Conservation (phyloP, 1,139 yeast species). For the Protomyces inundatus region DNA sequence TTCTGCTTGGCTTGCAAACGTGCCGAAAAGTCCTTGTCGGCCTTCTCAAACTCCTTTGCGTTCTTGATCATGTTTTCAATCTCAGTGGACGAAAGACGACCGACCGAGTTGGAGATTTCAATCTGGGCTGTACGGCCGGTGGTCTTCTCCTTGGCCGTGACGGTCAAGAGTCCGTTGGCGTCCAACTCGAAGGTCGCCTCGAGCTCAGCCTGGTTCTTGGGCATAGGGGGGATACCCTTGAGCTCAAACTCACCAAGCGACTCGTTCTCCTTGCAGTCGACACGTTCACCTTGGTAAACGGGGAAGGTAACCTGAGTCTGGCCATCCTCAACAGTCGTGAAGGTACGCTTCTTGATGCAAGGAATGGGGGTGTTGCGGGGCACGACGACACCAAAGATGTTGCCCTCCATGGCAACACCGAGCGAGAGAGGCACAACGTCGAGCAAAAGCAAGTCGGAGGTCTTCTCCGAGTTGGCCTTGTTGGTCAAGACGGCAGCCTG, state of each 20-base stretch:
- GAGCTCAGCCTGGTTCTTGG: slow-evolving; percentile 99
- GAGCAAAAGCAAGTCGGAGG: slow-evolving; percentile 93
- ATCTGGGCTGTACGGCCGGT: slow-evolving; percentile 99
- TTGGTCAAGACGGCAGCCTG: slow-evolving; percentile 99
- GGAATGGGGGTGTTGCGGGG: slow-evolving; percentile 99
- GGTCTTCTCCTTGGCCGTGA: slow-evolving; percentile 97
- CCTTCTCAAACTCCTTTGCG: slow-evolving; percentile 98
- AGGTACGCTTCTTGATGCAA: slow-evolving; percentile 98
- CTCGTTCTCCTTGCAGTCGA: slow-evolving; percentile 98
- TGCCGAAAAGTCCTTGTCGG: slow-evolving; percentile 99
- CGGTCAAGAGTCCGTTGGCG: slow-evolving; percentile 99
- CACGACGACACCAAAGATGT: slow-evolving; percentile 96
- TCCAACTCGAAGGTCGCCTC: slow-evolving; percentile 99
- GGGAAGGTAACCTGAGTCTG: slow-evolving; percentile 99
- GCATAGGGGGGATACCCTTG: slow-evolving; percentile 98
- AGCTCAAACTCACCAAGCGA: slow-evolving; percentile 99
- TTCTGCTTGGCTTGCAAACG: slow-evolving; percentile 99
- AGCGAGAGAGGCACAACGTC: slow-evolving; percentile 98
- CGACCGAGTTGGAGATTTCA: slow-evolving; percentile 98
- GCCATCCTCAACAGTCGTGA: slow-evolving; percentile 99
- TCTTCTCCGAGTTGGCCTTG: slow-evolving; percentile 93
- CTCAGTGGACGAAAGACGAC: slow-evolving; percentile 96
- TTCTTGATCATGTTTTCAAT: slow-evolving; percentile 98
- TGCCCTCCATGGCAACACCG: slow-evolving; percentile 98
- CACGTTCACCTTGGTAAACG: slow-evolving; percentile 99